A percentile compares a stretch with the other conserved stretches of the same genome.
phyloP scores from a whole-genome alignment of 345 rosid species.

The Salix purpurea region DNA sequence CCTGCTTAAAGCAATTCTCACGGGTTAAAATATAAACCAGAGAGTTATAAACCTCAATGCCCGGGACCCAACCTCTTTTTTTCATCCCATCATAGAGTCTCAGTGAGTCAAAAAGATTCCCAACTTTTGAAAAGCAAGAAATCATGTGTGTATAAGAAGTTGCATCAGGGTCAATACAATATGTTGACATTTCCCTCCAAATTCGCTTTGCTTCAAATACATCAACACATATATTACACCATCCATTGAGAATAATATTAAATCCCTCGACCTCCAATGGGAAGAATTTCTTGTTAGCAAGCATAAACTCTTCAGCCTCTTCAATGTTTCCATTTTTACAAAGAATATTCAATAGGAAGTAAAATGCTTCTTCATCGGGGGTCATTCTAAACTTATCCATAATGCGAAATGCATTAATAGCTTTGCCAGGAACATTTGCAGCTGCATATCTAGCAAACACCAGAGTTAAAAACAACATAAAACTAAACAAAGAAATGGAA shows the following conservation, averaged over 20 bases:
- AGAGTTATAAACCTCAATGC: conserved; percentile 64
- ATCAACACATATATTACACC: conserved; percentile 67
- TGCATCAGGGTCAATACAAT: conserved; percentile 59
- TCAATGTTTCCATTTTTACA: conserved; percentile 78
- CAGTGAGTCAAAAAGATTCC: conserved; percentile 74
- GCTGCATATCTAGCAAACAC: conserved; percentile 64
- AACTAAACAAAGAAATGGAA: not conserved
- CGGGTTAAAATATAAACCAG: conserved; percentile 62
- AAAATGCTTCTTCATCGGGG: conserved; percentile 81
- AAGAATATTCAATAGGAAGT: conserved; percentile 42
- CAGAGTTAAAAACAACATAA: not conserved
- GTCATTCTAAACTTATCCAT: conserved; percentile 72
- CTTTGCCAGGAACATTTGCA: conserved; percentile 63
- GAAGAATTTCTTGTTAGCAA: conserved; percentile 67
- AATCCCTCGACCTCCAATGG: conserved; percentile 56
- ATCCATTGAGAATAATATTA: conserved; percentile 71
- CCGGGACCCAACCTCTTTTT: conserved; percentile 65
- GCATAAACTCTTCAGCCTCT: conserved; percentile 94
- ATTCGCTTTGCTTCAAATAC: conserved; percentile 79
- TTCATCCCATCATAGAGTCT: conserved; percentile 86
- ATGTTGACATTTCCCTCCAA: conserved; percentile 78
- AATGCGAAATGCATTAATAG: conserved; percentile 55
- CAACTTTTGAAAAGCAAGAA: conserved; percentile 76
- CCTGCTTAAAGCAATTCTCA: conserved; percentile 65
- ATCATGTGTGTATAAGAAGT: conserved; percentile 67